Base-by-base conservation (phyloP, 2,329 filamentous ascomycete species). In the Scytalidium sp. region DNA sequence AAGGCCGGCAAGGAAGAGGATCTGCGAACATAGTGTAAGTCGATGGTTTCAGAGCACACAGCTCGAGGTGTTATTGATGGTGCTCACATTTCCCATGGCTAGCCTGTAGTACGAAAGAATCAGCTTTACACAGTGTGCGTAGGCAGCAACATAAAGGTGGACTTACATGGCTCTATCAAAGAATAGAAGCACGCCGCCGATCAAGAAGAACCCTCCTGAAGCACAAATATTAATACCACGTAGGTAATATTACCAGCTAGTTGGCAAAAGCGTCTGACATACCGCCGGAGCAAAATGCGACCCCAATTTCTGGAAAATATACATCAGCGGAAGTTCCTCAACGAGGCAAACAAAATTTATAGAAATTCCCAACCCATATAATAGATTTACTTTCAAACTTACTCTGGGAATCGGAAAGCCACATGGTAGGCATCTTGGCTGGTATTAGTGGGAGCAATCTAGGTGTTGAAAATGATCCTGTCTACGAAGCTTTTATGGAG, bases 231-330 rank as follows among this genome's bases (percentile, higher is more conserved):
- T 41, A 57, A 53, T 41, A 43, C 48, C 41, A 25, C 36, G 36
- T 40, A 46, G 19, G 36, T 40, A 46, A 19, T 58, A 45, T 48
- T 47, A 52, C 44, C 46, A 21, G 47, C 39, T 50, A 48, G 22
- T 45, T 50, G 23, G 52, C 55, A 61, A 39, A 32, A 41, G 48
- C 22, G 22, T 25, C 25, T 36, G 70, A 87, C 88, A 61, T 86
- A 96, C 92, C 93, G 65, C 91, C 93, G 66, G 90, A 94, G 80
- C 94, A 97, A 78, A 99, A 99, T 68, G 92, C 90, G 56, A 97
- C 92, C 61, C 94, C 94, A 64, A 97, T 88, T 73, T 99, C 94
- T 97, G 64, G 43, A 56, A 50, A 29, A 48, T 25, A 49, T 6
- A 19, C n/a, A 47, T 65, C 60, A 70, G 65, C 60, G n/a, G n/a